Base-by-base conservation (phyloP, 148 eudicot genomes). In the Chenopodium quinoa region DNA sequence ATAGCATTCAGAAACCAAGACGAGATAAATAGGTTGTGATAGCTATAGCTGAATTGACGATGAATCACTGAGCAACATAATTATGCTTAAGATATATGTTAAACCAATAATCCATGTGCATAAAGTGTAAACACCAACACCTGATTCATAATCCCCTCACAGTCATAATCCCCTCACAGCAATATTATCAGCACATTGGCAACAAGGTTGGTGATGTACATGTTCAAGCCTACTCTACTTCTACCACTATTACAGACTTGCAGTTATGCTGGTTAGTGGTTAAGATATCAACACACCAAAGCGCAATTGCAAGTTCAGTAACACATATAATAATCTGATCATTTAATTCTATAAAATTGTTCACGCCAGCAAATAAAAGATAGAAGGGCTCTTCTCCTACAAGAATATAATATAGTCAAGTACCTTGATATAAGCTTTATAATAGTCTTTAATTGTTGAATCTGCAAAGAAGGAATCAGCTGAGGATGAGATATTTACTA, bases 361-460 rank as follows among this genome's bases (percentile, higher is more conserved):
- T 19, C 7, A 5, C 22, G 22, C 4, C 56, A 9, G 40, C 20
- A 14, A 13, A 19, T 8, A 66, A 44, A 64, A n/a, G 29, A 50
- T 19, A 9, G 60, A 75, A 0, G n/a, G 4, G 37, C 65, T 29
- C 22, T 66, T 50, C 37, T 13, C 62, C 72, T 78, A 48, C 10
- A 66, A 37, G 62, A 11, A 68, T 19, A 60, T 27, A 31, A 68
- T 19, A 60, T 27, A 31, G 17, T 14, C 22, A 14, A 76, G 19
- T 83, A 88, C 93, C 91, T 89, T 90, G 78, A 89, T 75, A 76
- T 84, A 89, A 68, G 71, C 71, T 78, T 88, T 88, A 73, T 87
- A 90, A 78, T 85, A 90, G 48, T 27, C 82, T 76, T 81, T 87
- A 10, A 88, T 86, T 34, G 82, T 56, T 32, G 91, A 70, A 71